Percentiles rank a stretch among this genome's conserved stretches.
phyloP scores from a whole-genome alignment of 805 yeast genomes.

The Pichia eremophila region DNA sequence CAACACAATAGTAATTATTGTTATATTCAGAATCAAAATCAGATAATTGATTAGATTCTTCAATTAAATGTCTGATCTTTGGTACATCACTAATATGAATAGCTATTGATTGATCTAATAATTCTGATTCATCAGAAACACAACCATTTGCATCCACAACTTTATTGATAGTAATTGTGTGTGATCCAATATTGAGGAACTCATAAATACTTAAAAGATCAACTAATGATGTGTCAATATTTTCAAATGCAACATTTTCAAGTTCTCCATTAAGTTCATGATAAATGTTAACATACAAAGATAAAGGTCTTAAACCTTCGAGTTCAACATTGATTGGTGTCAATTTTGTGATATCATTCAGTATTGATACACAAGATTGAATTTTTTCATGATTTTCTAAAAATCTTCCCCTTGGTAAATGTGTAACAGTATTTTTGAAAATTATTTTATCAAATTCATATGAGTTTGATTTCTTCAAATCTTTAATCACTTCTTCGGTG shows the following conservation, averaged over 20 bases:
- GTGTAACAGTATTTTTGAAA: constrained; percentile 44
- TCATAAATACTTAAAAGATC: constrained; percentile 37
- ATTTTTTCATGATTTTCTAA: constrained; percentile 9
- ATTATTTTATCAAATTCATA: constrained; percentile 26
- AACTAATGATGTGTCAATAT: constrained; percentile 31
- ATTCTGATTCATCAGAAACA: constrained; percentile 31
- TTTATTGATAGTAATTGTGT: constrained; percentile 46
- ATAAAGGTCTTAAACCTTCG: constrained; percentile 66
- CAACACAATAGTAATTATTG: constrained; percentile 66
- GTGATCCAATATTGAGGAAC: constrained; percentile 60
- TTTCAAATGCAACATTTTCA: constrained; percentile 35
- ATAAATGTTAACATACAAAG: constrained; percentile 44
- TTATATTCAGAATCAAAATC: constrained; percentile 10
- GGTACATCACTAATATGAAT: constrained; percentile 74
- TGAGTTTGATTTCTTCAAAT: constrained; percentile 14
- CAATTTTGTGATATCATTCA: constrained; percentile 20
- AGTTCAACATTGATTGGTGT: constrained; percentile 49
- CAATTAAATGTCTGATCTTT: constrained; percentile 37
- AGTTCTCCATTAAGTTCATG: constrained; percentile 52
- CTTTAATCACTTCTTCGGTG: constrained; percentile 29
- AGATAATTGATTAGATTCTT: constrained; percentile 24
- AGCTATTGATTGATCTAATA: constrained; percentile 16
- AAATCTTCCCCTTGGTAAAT: constrained; percentile 48
- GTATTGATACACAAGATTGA: constrained; percentile 24
- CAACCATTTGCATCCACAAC: constrained; percentile 70